A percentile compares a stretch with the other conserved stretches of the same genome.
phyloP scores from a whole-genome alignment of 1,139 yeast genomes.

The Blastobotrys indianensis region DNA sequence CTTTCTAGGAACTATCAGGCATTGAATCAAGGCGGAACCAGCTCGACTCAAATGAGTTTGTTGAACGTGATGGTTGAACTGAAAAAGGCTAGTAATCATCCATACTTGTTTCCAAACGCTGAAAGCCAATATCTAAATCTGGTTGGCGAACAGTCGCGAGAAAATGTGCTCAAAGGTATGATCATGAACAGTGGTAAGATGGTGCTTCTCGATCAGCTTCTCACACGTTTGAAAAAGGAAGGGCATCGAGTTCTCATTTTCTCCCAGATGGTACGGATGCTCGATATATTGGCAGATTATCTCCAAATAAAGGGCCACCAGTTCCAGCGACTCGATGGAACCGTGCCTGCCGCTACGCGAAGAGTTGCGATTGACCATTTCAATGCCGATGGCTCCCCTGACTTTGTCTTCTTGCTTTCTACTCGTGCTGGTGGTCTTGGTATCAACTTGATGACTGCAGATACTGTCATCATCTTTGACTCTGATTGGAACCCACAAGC shows the following conservation, averaged over 20 bases:
- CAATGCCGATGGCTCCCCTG: slow-evolving; percentile 89
- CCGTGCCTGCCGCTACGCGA: slow-evolving; percentile 90
- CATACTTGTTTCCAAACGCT: slow-evolving; percentile 89
- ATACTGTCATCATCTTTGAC: slow-evolving; percentile 93
- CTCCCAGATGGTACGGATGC: slow-evolving; percentile 94
- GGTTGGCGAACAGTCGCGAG: slow-evolving; percentile 52
- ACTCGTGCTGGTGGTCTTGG: slow-evolving; percentile 99
- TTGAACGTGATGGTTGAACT: slow-evolving; percentile 91
- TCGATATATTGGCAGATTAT: slow-evolving; percentile 93
- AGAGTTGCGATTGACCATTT: slow-evolving; percentile 93
- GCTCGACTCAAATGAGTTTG: slow-evolving; percentile 74
- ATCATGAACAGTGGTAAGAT: slow-evolving; percentile 98
- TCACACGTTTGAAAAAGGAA: slow-evolving; percentile 78
- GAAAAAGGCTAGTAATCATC: slow-evolving; percentile 95
- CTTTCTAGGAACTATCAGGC: slow-evolving; percentile 89
- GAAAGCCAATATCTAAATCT: slow-evolving; percentile 58
- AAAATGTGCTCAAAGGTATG: slow-evolving; percentile 77
- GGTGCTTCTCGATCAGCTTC: slow-evolving; percentile 86
- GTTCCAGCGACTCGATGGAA: slow-evolving; percentile 94
- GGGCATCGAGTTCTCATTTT: slow-evolving; percentile 94
- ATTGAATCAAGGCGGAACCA: slow-evolving; percentile 73
- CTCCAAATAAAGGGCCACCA: slow-evolving; percentile 81
- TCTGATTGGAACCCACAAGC: slow-evolving; percentile 99
- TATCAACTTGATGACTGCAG: slow-evolving; percentile 97
- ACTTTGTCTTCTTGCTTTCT: slow-evolving; percentile 82